Percentiles rank a stretch among this genome's conserved stretches.
These are phyloP conservation scores for Casuarina glauca DNA, from an alignment of 306 rosid genomes.

Conservation along the genomic window DNA sequence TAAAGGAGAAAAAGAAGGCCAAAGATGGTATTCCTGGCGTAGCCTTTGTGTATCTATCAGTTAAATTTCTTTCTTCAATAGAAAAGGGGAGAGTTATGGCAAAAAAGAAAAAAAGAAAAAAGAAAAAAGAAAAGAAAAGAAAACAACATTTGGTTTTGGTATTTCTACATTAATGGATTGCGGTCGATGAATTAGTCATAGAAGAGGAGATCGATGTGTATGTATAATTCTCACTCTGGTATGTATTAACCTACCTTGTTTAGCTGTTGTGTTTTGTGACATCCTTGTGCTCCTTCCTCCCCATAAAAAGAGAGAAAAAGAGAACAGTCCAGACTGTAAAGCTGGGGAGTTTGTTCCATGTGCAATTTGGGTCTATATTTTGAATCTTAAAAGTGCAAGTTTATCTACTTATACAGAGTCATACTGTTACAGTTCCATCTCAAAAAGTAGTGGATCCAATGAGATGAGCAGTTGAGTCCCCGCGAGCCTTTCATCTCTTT, in stretches of 20 bases:
- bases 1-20: conserved; percentile 32
- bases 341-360: too few species aligned
- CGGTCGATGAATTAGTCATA: conserved; percentile 46
- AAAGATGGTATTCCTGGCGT: conserved; percentile 43
- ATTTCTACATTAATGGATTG: conserved; percentile 47
- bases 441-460: too few species aligned
- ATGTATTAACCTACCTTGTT: conserved; percentile 10
- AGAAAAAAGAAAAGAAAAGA: too few species aligned
- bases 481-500: too few species aligned
- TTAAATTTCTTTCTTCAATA: conserved; percentile 41
- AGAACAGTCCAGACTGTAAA: neutral
- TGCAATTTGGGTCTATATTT: too few species aligned
- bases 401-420: too few species aligned
- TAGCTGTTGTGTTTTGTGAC: neutral
- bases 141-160: conserved; percentile 35
- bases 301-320: neutral
- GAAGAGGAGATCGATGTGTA: conserved; percentile 54
- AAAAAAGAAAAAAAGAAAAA: neutral
- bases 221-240: conserved; percentile 36
- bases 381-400: too few species aligned
- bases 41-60: conserved; percentile 62
- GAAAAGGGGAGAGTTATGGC: neutral
- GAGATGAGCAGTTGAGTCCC: too few species aligned
- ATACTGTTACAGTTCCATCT: too few species aligned
- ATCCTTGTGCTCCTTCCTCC: neutral